Conservation (phyloP, 2,329 filamentous ascomycete genomes). For the Cordyceps cicadae region DNA sequence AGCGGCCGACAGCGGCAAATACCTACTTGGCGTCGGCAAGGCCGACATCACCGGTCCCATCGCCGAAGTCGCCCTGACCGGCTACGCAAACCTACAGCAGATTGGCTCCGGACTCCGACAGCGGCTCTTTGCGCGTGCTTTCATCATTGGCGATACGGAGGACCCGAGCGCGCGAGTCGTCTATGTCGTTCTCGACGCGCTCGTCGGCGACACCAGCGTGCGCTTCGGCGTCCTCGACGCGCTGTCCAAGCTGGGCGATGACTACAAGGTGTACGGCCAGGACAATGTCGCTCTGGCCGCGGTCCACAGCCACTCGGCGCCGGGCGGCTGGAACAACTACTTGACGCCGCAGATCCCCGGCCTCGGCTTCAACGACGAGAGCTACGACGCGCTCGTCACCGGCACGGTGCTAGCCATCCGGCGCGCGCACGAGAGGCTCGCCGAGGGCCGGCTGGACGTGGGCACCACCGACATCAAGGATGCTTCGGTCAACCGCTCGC, state of each 20-base stretch:
- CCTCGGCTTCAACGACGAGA: conserved; percentile 76
- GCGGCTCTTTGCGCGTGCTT: conserved; percentile 78
- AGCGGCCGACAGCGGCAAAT: conserved; percentile 24
- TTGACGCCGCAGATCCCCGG: conserved; percentile 85
- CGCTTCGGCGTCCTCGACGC: conserved; percentile 75
- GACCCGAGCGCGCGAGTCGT: conserved; percentile 65
- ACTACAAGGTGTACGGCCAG: conserved; percentile 66
- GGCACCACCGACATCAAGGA: conserved; percentile 48
- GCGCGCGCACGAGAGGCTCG: conserved; percentile 56
- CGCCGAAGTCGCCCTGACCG: conserved; percentile 87
- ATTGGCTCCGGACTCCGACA: conserved; percentile 77
- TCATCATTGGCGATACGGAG: conserved; percentile 67
- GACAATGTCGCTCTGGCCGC: conserved; percentile 84
- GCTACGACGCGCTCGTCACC: conserved; percentile 80
- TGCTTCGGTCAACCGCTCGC: conserved; percentile 82
- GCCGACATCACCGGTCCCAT: conserved; percentile 62
- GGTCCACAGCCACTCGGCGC: conserved; percentile 86
- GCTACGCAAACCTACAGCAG: conserved; percentile 81
- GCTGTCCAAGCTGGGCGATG: conserved; percentile 57
- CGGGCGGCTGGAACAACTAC: conserved; percentile 91
- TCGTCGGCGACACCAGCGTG: conserved; percentile 81
- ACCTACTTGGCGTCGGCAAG: conserved; percentile 48
- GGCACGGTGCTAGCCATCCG: conserved; percentile 75
- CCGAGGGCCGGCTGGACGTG: conserved; percentile 27
- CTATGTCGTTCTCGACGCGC: conserved; percentile 79